Evolutionary conservation across 371 early-diverging fungal species (phyloP), one percentile per base, ranked within the genome.

Genomic region (Entomophthora muscae): DNA sequence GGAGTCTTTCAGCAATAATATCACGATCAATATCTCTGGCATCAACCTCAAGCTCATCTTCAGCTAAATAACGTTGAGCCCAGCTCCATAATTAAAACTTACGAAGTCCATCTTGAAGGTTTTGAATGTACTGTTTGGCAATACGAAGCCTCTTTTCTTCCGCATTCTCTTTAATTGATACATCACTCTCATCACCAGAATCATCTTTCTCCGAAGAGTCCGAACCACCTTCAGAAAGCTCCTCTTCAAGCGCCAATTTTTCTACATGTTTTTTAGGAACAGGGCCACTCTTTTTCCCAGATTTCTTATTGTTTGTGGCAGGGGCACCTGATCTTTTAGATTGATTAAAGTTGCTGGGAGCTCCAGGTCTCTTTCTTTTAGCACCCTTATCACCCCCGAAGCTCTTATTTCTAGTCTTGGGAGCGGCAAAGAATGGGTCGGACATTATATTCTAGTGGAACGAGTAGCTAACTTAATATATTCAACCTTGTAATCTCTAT

Each of bases 11-110:
- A 12, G 93, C 89, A 68, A 97, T 90, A 61, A 95, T 73, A 66
- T 95, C 95, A 54, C 85, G 75, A 75, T 97, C 98, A 24, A 97
- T 81, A 63, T 91, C 88, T 55, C 79, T 88, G 3, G 95, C 98
- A 74, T 94, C 95, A 63, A 89, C 84, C 56, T 85, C 93, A 66
- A 71, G 79, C 23, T 78, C 72, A 53, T 81, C 80, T 53, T 77
- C 83, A 77, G 72, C 58, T 66, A 66, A 10, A 27, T 52, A 27
- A 13, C n/a, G n/a, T n/a, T n/a, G n/a, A n/a, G n/a, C n/a, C n/a
- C n/a, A n/a, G n/a, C n/a, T n/a, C n/a, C n/a, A n/a, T n/a, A n/a
- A n/a, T n/a, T 10, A 42, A 32, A 63, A 27, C 21, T 32, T 23
- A 61, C 27, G 21, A 26, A 32, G 32, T 26, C 30, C 26, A 24